phyloP scores from a whole-genome alignment of 495 filamentous ascomycete genomes.

The Collariella sp. region DNA sequence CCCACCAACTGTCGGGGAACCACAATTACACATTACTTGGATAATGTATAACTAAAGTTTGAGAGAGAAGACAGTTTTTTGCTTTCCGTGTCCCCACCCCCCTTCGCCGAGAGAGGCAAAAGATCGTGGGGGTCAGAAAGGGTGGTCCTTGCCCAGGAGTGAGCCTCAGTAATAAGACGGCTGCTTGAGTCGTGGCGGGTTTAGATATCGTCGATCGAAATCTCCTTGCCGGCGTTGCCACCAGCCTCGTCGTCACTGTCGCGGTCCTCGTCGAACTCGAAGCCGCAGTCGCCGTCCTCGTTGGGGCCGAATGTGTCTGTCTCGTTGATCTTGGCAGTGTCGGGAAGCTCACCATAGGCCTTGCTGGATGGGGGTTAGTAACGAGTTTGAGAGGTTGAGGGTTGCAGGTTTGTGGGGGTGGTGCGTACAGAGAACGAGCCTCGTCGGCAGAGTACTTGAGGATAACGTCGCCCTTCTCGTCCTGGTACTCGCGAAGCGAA shows the following conservation, averaged over 20 bases:
- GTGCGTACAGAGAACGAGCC: constrained; percentile 62
- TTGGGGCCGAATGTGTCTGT: constrained; percentile 25
- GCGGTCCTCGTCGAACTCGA: constrained; percentile 85
- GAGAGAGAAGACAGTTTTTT: constrained; percentile 57
- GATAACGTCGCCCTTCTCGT: constrained; percentile 98
- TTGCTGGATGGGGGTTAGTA: constrained; percentile 40
- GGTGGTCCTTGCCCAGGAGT: constrained; percentile 8
- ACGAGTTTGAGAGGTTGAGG: background rate
- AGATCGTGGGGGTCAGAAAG: constrained; percentile 8
- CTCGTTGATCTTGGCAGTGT: constrained; percentile 79
- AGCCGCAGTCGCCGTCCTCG: constrained; percentile 65
- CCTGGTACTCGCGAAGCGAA: constrained; percentile 94
- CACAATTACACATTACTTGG: background rate
- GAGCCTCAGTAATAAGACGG: background rate
- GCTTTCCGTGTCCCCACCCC: constrained; percentile 13
- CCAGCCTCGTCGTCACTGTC: constrained; percentile 59
- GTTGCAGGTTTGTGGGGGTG: background rate
- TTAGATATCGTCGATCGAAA: constrained; percentile 70
- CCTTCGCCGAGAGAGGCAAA: constrained; percentile 1
- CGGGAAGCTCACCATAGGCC: constrained; percentile 93
- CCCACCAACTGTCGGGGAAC: constrained; percentile 44
- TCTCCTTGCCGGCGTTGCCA: constrained; percentile 53
- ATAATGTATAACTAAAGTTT: constrained; percentile 26
- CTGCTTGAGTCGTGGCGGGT: background rate
- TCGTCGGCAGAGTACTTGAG: constrained; percentile 98